Percentiles rank a stretch among this genome's conserved stretches.
Evolutionary conservation across 1,139 yeast genomes (phyloP).

Genomic region (Pichia sp.): DNA sequence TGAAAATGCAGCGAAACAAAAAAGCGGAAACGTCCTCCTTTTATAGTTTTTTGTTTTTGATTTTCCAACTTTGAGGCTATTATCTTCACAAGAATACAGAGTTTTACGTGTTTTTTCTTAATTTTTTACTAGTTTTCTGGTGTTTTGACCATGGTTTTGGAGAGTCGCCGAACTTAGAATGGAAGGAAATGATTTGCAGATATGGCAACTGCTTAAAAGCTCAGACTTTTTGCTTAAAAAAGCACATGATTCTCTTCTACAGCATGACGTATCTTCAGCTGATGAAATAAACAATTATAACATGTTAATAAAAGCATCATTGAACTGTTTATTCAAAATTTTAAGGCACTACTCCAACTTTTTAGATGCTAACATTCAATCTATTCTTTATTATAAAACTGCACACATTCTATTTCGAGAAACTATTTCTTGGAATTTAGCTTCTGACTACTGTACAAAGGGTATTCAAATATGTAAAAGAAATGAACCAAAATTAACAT

Average conservation of each 20-base stretch:
- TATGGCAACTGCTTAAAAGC: not conserved
- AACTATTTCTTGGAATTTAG: slow-evolving; percentile 35
- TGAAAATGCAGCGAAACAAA: not conserved
- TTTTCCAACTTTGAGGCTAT: not conserved
- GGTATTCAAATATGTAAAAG: slow-evolving; percentile 36
- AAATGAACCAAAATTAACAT: slow-evolving; percentile 14
- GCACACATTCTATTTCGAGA: slow-evolving; percentile 37
- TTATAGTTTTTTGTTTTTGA: slow-evolving; percentile 11
- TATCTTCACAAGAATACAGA: not conserved
- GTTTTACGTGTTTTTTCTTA: not conserved
- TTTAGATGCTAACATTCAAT: slow-evolving; percentile 32
- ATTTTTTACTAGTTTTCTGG: not conserved
- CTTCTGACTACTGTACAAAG: slow-evolving; percentile 36
- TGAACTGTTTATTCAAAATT: slow-evolving; percentile 35
- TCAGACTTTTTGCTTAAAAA: not conserved
- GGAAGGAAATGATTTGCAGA: not conserved
- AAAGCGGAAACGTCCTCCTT: slow-evolving; percentile 13
- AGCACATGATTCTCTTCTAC: not conserved
- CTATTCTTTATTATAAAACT: slow-evolving; percentile 32
- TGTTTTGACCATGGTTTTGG: not conserved
- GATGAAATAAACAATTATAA: slow-evolving; percentile 27
- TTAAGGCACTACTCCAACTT: slow-evolving; percentile 27
- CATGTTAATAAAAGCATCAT: slow-evolving; percentile 35
- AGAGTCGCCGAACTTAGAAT: not conserved
- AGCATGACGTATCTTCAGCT: not conserved